A percentile compares a stretch with the other conserved stretches of the same genome.
Conservation (phyloP, 2,329 filamentous ascomycete species). For the Ceratocystis lukuohia region DNA sequence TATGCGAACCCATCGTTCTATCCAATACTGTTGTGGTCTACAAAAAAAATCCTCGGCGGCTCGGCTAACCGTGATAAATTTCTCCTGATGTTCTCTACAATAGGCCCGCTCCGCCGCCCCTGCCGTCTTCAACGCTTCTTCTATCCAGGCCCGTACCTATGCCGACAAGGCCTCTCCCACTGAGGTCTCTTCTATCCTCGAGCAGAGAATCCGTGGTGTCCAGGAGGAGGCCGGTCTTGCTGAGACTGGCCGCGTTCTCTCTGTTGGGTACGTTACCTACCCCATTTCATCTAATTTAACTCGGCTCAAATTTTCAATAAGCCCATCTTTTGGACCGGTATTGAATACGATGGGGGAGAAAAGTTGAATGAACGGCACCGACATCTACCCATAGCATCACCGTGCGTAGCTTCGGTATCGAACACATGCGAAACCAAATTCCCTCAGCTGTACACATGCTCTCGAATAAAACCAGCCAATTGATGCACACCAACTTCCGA, state of each 20-base stretch:
- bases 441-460: not conserved
- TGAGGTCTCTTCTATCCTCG: slow-evolving; percentile 97
- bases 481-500: not conserved
- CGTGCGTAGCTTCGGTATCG: not conserved
- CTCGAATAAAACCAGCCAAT: not conserved
- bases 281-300: slow-evolving; percentile 1
- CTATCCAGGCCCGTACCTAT: slow-evolving; percentile 70
- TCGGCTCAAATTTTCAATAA: too few relatives aligned
- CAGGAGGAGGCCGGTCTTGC: slow-evolving; percentile 92
- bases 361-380: not conserved
- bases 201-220: slow-evolving; percentile 97
- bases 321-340: not conserved
- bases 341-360: not conserved
- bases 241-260: slow-evolving; percentile 97
- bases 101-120: slow-evolving; percentile 81
- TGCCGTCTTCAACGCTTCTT: slow-evolving; percentile 56
- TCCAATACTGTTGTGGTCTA: not conserved
- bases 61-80: slow-evolving; percentile 39
- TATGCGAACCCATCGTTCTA: slow-evolving; percentile 25
- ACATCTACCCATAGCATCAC: not conserved
- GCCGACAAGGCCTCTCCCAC: slow-evolving; percentile 91
- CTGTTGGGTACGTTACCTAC: slow-evolving; percentile 72
- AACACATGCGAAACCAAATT: not conserved
- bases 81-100: slow-evolving; percentile 31
- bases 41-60: slow-evolving; percentile 26